Percentiles rank a stretch among this genome's conserved stretches.
These are phyloP conservation scores for Xylaria hypoxylon DNA, from an alignment of 2,329 filamentous ascomycete species.

Conservation along the genomic window DNA sequence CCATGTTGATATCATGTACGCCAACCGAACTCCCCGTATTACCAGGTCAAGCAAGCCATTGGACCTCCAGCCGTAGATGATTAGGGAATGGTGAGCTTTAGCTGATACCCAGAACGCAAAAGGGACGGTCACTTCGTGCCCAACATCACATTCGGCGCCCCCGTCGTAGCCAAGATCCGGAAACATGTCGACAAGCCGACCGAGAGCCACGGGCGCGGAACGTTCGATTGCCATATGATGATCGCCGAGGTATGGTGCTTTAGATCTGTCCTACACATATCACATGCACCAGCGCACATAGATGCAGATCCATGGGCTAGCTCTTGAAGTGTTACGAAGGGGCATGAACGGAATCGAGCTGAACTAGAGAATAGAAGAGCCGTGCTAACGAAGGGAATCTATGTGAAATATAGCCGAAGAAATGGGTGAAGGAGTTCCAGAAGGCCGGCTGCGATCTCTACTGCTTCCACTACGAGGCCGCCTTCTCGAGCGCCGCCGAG, in stretches of 20 bases:
- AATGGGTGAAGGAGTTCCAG: slow-evolving; percentile 97
- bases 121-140: slow-evolving; percentile 99
- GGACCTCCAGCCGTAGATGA: not conserved
- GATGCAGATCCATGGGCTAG: too few species aligned
- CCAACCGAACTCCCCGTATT: slow-evolving; percentile 21
- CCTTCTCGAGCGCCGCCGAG: slow-evolving; percentile 87
- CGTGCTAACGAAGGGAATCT: slow-evolving; percentile 16
- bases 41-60: slow-evolving; percentile 3
- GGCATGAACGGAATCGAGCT: too few species aligned
- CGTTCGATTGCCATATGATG: slow-evolving; percentile 99
- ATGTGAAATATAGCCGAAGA: slow-evolving; percentile 77
- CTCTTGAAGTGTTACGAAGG: too few species aligned
- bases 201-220: slow-evolving; percentile 79
- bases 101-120: slow-evolving; percentile 30
- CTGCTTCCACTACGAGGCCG: slow-evolving; percentile 99
- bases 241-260: slow-evolving; percentile 84
- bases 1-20: slow-evolving; percentile 89
- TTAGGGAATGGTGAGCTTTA: not conserved
- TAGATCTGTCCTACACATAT: not conserved
- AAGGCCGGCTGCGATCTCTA: slow-evolving; percentile 97
- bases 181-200: slow-evolving; percentile 82
- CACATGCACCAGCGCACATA: not conserved
- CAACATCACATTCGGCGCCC: slow-evolving; percentile 96
- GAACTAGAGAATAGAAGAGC: not conserved
- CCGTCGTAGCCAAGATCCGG: slow-evolving; percentile 94